Conservation (phyloP, 75 land plant genomes). For the Selaginella moellendorffii region DNA sequence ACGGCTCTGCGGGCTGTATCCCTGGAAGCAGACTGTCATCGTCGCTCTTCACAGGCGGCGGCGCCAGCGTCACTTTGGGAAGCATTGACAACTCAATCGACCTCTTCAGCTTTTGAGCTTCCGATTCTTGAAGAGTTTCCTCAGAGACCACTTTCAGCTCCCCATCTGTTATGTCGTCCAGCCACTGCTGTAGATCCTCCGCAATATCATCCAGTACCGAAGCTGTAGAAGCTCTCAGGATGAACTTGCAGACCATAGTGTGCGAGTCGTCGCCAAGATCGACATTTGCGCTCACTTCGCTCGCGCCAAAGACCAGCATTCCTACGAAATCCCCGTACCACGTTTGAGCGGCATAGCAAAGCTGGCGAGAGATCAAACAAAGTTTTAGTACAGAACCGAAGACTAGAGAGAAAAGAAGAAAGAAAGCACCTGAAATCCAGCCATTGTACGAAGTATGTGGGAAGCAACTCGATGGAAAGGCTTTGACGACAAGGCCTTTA, state of each 20-base stretch:
- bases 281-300: constrained; percentile 93
- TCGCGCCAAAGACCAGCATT: constrained; percentile 95
- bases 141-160: constrained; percentile 74
- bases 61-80: too few species aligned
- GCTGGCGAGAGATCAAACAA: too few species aligned
- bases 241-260: constrained; percentile 93
- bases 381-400: too few species aligned
- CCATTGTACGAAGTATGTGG: constrained; percentile 83
- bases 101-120: constrained; percentile 18
- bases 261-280: constrained; percentile 96
- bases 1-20: constrained; percentile 48
- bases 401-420: too few species aligned
- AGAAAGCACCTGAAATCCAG: constrained; percentile 76
- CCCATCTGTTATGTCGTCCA: constrained; percentile 92
- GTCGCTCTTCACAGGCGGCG: constrained; percentile 21
- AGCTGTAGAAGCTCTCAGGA: constrained; percentile 78
- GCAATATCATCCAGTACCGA: constrained; percentile 67
- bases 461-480: constrained; percentile 92
- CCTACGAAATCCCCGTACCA: constrained; percentile 94
- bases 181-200: constrained; percentile 76
- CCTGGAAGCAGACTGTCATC: constrained; percentile 22
- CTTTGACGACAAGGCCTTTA: constrained; percentile 63
- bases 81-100: constrained; percentile 23
- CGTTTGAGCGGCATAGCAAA: constrained; percentile 92
- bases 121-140: constrained; percentile 71